Conservation (phyloP, 1,139 yeast species). For the Nadsonia commutata region DNA sequence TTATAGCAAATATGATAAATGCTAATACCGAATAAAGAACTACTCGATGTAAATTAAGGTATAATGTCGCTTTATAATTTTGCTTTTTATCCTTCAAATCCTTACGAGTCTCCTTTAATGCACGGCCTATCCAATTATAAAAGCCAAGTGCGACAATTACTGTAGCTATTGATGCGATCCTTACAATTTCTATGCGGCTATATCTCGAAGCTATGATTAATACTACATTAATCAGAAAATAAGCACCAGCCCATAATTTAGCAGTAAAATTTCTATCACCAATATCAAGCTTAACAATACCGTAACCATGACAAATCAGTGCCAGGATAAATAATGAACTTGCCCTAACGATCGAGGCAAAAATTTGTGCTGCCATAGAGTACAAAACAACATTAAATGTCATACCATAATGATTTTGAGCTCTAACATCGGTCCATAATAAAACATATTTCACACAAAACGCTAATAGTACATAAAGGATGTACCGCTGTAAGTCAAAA, state of each 20-base stretch:
- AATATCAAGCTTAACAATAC: constrained; percentile 74
- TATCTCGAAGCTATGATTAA: constrained; percentile 44
- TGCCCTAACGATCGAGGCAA: constrained; percentile 71
- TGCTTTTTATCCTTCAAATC: constrained; percentile 76
- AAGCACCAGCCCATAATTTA: constrained; percentile 58
- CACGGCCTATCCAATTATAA: constrained; percentile 58
- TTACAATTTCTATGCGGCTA: constrained; percentile 42
- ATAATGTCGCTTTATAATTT: constrained; percentile 77
- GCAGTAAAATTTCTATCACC: constrained; percentile 68
- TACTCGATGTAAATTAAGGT: constrained; percentile 60
- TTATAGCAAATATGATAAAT: constrained; percentile 40
- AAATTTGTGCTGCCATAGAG: constrained; percentile 36
- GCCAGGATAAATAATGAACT: constrained; percentile 78
- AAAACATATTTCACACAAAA: background rate
- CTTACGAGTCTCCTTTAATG: constrained; percentile 62
- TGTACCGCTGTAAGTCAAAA: constrained; percentile 78
- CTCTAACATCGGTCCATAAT: background rate
- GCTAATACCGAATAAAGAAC: constrained; percentile 56
- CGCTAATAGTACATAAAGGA: constrained; percentile 16
- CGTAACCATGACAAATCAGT: constrained; percentile 83
- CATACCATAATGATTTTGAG: background rate
- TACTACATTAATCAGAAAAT: constrained; percentile 51
- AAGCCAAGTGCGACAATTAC: constrained; percentile 42
- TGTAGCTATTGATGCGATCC: constrained; percentile 29
- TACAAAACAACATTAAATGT: background rate